Conservation (phyloP, 1,284 basidiomycete genomes). For the Marasmius oreades region DNA sequence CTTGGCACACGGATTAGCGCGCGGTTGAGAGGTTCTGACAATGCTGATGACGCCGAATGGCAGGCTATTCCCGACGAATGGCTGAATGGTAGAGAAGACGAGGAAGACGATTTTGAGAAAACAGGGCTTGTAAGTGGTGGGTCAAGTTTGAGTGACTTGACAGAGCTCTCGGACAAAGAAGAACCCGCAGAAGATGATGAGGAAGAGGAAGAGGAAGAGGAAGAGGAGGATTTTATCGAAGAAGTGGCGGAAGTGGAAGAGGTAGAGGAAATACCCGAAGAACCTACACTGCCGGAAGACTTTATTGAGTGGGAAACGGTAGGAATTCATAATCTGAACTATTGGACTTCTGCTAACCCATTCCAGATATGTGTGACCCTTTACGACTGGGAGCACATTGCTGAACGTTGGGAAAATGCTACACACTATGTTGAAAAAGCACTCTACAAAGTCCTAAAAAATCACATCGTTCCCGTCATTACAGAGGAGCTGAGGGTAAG, state of each 20-base stretch:
- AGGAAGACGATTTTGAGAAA: constrained; percentile 25
- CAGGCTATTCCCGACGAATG: constrained; percentile 76
- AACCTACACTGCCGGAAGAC: constrained; percentile 36
- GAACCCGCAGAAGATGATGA: constrained; percentile 11
- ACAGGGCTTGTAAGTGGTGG: constrained; percentile 56
- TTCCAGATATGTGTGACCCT: constrained; percentile 77
- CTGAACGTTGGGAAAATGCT: constrained; percentile 67
- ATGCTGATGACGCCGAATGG: constrained; percentile 72
- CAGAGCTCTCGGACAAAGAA: constrained; percentile 55
- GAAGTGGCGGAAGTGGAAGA: constrained; percentile 21
- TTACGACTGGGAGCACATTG: constrained; percentile 75
- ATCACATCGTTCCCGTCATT: constrained; percentile 65
- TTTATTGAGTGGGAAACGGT: constrained; percentile 87
- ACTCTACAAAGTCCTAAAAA: constrained; percentile 64
- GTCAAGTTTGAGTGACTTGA: constrained; percentile 62
- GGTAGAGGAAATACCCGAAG: constrained; percentile 19
- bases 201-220: constrained; percentile 20
- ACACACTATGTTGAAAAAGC: constrained; percentile 79
- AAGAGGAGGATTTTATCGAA: constrained; percentile 8
- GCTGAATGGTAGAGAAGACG: constrained; percentile 36
- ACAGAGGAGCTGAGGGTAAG: constrained; percentile 59
- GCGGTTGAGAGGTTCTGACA: constrained; percentile 53
- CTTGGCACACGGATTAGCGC: constrained; percentile 65
- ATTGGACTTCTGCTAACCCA: constrained; percentile 4
- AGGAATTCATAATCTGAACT: constrained; percentile 24